Base-by-base conservation (phyloP, 495 filamentous ascomycete genomes). In the Rhypophila decipiens region DNA sequence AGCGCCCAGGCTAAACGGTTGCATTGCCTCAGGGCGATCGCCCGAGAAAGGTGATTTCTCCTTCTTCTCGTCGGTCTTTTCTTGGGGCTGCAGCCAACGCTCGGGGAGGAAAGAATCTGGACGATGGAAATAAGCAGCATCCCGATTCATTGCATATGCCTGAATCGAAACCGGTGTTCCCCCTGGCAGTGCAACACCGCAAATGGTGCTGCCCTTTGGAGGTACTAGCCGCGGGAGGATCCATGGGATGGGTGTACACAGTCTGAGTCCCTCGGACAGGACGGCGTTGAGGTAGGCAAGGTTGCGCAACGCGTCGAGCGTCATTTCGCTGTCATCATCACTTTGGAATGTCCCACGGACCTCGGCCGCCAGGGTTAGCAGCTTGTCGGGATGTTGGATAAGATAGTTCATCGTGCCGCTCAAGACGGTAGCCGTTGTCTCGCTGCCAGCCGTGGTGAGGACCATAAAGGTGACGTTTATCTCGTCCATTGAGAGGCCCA, bases 361-460 rank as follows among this genome's bases (percentile, higher is more conserved):
- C 42, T 82, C 79, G 1, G 47, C 5, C 1, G 49, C 42, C 1
- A 79, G 57, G 22, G 46, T 63, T 8, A 39, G 33, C 50, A 76
- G 58, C n/a, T 59, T 57, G 0, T 61, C 55, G 1, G 67, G 64
- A 34, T 75, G 52, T 4, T 64, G 62, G 12, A 75, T 60, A 0
- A 83, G 68, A 34, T 75, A 70, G 41, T 68, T 82, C 18, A 77
- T 64, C 11, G 64, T 66, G 3, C 75, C 79, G 0, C 60, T 58
- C 4, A 80, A 51, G 1, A 68, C 51, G 7, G 71, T 74, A 0
- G 78, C 74, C 2, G 75, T 78, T 0, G 78, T 83, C 53, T 84
- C 80, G 53, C 75, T 80, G 1, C 78, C 79, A 1, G 79, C 60
- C 5, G 52, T 62, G 3, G 58, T 57, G 15, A 68, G 43, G 2